These are phyloP conservation scores for Termitomyces sp. DNA, from an alignment of 768 basidiomycete species.

Conservation along the genomic window DNA sequence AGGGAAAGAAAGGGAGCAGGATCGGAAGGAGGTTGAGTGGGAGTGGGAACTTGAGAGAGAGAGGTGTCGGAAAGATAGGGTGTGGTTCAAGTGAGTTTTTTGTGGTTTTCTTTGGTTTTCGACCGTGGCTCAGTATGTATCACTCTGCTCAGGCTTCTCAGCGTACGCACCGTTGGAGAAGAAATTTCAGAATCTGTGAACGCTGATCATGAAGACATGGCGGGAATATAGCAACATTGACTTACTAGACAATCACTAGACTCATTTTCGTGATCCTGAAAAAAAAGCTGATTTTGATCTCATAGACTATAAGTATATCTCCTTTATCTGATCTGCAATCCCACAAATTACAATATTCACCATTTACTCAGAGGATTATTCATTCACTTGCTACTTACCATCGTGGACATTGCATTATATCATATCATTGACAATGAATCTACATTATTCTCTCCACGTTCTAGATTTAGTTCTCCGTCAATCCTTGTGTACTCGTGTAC, in stretches of 20 bases:
- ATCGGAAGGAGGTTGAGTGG: slow-evolving; percentile 6
- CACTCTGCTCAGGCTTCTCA: neutral
- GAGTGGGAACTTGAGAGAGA: slow-evolving; percentile 12
- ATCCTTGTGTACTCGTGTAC: no score
- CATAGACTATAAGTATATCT: neutral
- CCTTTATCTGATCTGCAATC: neutral
- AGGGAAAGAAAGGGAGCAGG: slow-evolving; percentile 55
- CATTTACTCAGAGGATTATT: neutral
- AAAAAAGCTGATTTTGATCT: neutral
- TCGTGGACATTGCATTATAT: no score
- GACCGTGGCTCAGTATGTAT: neutral
- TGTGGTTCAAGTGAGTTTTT: slow-evolving; percentile 10
- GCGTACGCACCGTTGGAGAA: neutral
- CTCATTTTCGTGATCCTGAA: neutral
- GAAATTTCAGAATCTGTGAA: neutral
- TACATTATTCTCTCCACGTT: no score
- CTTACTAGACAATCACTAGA: no score
- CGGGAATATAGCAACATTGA: neutral
- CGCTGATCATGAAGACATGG: neutral
- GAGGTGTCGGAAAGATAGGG: slow-evolving; percentile 12
- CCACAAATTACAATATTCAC: neutral
- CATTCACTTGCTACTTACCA: neutral
- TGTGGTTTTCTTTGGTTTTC: neutral
- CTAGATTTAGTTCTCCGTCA: no score
- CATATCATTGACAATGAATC: no score